These are phyloP conservation scores for Sechiopsis laciniata DNA, from an alignment of 306 rosid species.

Conservation along the genomic window DNA sequence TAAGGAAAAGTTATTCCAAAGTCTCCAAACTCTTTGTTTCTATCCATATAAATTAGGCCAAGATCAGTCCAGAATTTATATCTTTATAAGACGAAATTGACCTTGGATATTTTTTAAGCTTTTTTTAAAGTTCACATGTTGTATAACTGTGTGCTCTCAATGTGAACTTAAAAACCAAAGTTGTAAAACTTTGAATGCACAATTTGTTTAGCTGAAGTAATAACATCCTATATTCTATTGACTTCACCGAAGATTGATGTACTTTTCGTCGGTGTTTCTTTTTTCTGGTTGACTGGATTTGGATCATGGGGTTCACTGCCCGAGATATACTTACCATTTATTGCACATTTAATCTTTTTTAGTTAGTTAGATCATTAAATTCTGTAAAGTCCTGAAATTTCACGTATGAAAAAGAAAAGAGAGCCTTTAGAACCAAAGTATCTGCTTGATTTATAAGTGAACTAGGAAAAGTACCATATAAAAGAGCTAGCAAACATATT, in stretches of 20 bases:
- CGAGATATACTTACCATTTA: no score
- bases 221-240: conserved; percentile 8
- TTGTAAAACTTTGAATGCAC: background rate
- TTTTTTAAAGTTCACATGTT: background rate
- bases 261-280: background rate
- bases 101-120: background rate
- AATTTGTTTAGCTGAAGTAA: background rate
- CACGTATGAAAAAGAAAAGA: background rate
- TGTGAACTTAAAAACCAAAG: background rate
- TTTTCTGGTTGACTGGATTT: background rate
- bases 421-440: background rate
- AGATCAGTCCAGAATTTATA: background rate
- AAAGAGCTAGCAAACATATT: background rate
- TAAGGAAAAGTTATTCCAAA: background rate
- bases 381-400: background rate
- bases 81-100: background rate
- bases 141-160: background rate
- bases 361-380: background rate
- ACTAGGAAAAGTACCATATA: background rate
- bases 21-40: background rate
- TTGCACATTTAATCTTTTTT: background rate
- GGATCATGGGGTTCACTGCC: background rate
- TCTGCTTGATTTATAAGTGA: conserved; percentile 10
- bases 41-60: conserved; percentile 5
- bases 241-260: background rate